phyloP scores from a whole-genome alignment of 1,284 basidiomycete species.

The Sanghuangporus weigelae region DNA sequence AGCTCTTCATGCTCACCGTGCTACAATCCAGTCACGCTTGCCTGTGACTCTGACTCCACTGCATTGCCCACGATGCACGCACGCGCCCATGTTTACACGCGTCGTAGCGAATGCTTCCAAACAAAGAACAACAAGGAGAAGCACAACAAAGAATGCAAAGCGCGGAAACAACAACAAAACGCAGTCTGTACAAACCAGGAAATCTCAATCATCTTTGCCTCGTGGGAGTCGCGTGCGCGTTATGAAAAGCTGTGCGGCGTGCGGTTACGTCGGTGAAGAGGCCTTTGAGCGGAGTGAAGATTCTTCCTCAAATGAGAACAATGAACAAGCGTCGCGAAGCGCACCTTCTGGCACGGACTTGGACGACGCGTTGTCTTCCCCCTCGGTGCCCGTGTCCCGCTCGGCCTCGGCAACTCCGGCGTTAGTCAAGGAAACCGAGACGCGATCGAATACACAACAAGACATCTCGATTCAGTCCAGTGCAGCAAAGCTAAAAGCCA shows the following conservation, averaged over 20 bases:
- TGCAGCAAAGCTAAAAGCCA: neutral
- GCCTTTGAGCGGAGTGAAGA: neutral
- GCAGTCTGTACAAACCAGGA: neutral
- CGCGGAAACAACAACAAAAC: neutral
- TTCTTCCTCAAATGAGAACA: neutral
- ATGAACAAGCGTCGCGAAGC: neutral
- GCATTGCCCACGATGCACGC: constrained; percentile 50
- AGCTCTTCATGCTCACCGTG: constrained; percentile 28
- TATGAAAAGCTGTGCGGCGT: constrained; percentile 3
- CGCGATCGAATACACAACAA: neutral
- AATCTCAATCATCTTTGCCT: neutral
- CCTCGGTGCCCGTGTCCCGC: neutral
- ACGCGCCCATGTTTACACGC: constrained; percentile 31
- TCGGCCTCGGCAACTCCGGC: neutral
- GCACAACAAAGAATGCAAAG: neutral
- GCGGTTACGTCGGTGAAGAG: neutral
- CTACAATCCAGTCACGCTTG: constrained; percentile 43
- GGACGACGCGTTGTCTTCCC: neutral
- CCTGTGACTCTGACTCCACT: constrained; percentile 24
- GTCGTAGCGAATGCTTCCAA: neutral
- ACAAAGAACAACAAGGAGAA: constrained; percentile 2
- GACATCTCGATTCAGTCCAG: neutral
- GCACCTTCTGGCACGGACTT: no score
- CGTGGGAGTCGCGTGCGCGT: neutral
- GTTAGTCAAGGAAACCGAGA: neutral